Evolutionary conservation across 1,284 basidiomycete genomes (phyloP).

Genomic region (Ceratobasidium sp.): DNA sequence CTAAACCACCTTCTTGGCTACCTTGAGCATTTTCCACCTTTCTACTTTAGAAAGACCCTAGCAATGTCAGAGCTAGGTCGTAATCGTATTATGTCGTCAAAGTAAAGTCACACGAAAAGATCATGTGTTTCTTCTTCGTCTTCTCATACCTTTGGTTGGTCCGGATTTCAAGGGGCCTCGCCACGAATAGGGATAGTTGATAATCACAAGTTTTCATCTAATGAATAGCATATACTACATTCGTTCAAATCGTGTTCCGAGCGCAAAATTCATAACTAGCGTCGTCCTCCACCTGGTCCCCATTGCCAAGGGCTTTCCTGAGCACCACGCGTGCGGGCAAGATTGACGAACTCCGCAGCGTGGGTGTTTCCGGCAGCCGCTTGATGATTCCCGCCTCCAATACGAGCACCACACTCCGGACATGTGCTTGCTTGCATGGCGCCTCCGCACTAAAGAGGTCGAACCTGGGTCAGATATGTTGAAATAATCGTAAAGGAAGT

Average conservation of each 20-base stretch:
- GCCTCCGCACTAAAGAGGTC: conserved; percentile 65
- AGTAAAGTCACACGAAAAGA: too few species aligned
- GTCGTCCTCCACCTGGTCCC: conserved; percentile 15
- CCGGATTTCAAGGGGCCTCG: too few species aligned
- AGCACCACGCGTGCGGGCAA: conserved; percentile 10
- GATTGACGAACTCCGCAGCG: conserved; percentile 60
- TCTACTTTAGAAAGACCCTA: too few species aligned
- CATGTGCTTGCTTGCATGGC: conserved; percentile 63
- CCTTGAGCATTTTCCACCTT: too few species aligned
- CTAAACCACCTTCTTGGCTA: too few species aligned
- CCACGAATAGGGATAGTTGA: too few species aligned
- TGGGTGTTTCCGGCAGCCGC: conserved; percentile 61
- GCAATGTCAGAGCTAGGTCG: too few species aligned
- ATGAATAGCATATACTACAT: neutral
- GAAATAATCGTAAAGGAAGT: conserved; percentile 43
- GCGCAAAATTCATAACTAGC: neutral
- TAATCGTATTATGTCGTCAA: too few species aligned
- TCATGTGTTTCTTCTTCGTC: too few species aligned
- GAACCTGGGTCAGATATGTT: conserved; percentile 26
- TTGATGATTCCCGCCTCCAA: conserved; percentile 65
- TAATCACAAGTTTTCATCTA: too few species aligned
- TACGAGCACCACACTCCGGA: conserved; percentile 64
- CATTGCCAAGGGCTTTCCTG: conserved; percentile 24
- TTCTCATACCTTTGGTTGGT: too few species aligned
- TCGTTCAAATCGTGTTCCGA: neutral